A percentile compares a stretch with the other conserved stretches of the same genome.
phyloP scores from a whole-genome alignment of 2,329 filamentous ascomycete genomes.

The Ophiostoma sp. region DNA sequence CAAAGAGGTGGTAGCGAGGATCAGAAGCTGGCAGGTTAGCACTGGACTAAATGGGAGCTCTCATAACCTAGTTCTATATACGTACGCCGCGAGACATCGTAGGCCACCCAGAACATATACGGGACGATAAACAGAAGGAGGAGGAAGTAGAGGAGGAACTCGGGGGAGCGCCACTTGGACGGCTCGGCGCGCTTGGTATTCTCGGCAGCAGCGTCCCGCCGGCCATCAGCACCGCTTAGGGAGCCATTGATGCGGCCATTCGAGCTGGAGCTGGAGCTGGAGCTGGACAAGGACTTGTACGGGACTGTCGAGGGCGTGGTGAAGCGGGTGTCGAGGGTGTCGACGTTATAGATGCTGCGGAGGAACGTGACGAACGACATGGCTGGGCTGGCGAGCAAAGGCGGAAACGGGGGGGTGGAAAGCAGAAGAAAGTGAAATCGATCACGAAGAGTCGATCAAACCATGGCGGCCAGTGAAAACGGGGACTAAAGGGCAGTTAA shows the following conservation, averaged over 20 bases:
- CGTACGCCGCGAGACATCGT: slow-evolving; percentile 76
- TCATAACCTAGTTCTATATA: background rate
- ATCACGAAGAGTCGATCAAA: background rate
- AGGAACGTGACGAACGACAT: slow-evolving; percentile 42
- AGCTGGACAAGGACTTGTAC: slow-evolving; percentile 50
- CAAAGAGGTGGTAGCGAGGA: slow-evolving; percentile 71
- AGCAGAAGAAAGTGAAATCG: slow-evolving; percentile 7
- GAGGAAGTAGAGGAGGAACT: slow-evolving; percentile 78
- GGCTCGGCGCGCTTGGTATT: slow-evolving; percentile 42
- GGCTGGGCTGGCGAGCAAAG: background rate
- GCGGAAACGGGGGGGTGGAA: background rate
- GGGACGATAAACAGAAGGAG: slow-evolving; percentile 63
- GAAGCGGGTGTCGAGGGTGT: slow-evolving; percentile 45
- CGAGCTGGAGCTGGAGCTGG: background rate
- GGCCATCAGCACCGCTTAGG: slow-evolving; percentile 29
- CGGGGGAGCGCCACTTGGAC: slow-evolving; percentile 76
- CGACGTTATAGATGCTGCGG: slow-evolving; percentile 46
- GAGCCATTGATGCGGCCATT: slow-evolving; percentile 33
- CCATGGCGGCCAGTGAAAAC: slow-evolving; percentile 11
- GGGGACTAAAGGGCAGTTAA: background rate
- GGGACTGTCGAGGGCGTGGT: slow-evolving; percentile 63
- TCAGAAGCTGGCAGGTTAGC: slow-evolving; percentile 57
- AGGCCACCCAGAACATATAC: slow-evolving; percentile 85
- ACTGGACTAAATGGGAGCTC: background rate
- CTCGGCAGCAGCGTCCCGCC: slow-evolving; percentile 27